Evolutionary conservation across 2,329 filamentous ascomycete genomes (phyloP), one percentile per base, ranked within the genome.

Genomic region (Gremmenia infestans): DNA sequence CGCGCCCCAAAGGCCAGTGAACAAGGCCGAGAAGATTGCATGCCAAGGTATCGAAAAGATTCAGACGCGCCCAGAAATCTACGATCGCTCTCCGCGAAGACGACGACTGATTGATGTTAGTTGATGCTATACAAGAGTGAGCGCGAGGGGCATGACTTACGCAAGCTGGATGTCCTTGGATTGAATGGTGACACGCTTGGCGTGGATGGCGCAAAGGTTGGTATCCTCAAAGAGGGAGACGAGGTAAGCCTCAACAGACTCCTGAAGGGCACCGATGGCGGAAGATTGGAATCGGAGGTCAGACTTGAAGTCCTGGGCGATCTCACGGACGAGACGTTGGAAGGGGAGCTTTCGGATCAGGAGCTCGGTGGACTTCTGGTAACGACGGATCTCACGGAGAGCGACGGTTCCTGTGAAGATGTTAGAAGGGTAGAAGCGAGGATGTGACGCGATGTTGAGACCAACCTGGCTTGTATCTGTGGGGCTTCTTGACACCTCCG

Each of bases 161-260:
- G 55, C 62, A 37, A 65, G 55, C 32, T 65, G 63, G 50, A 66
- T 66, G 40, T 66, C 64, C 56, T 67, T 66, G 28, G 59, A 61
- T 60, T 93, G 93, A 78, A 97, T 97, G 72, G 93, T 97, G 72
- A 97, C 94, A 80, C 94, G 91, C 86, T 97, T 97, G 78, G 94
- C 93, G 79, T 97, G 94, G 76, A 97, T 96, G 72, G 94, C 93
- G 79, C 93, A 97, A 96, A 66, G 80, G 81, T 97, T 97, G 79
- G 93, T 97, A 74, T 97, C 93, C 78, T 97, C 92, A 70, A 97
- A 97, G 64, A 97, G 87, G 46, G 92, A 96, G 77, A 97, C 92
- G 70, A 99, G 88, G 80, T 97, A 97, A 2, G 94, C 96, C 82
- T 99, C 94, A 65, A 96, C 92, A 54, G 94, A 96, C 82, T 99